A percentile compares a stretch with the other conserved stretches of the same genome.
Evolutionary conservation across 108 stramenopile species (phyloP).

Genomic region (Nitzschia inconspicua): DNA sequence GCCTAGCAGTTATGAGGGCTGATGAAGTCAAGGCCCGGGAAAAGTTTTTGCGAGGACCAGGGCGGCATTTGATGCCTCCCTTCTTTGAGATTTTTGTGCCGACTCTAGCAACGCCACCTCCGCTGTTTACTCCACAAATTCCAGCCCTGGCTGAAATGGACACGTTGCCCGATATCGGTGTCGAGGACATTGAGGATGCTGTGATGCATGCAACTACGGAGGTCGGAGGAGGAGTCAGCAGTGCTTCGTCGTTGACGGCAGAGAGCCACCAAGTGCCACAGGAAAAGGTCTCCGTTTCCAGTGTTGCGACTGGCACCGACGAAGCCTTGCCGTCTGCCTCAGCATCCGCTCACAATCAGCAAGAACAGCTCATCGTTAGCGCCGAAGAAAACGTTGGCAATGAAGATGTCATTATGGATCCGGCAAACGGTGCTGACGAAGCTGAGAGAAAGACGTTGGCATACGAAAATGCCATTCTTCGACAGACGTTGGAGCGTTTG

Average conservation of each 20-base stretch:
- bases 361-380: constrained; percentile 71
- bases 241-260: constrained; percentile 61
- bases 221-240: constrained; percentile 36
- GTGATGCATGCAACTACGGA: constrained; percentile 27
- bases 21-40: constrained; percentile 81
- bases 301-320: constrained; percentile 7
- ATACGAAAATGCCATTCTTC: constrained; percentile 78
- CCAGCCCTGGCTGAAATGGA: constrained; percentile 72
- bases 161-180: constrained; percentile 65
- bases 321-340: constrained; percentile 11
- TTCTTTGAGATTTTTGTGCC: constrained; percentile 86
- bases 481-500: constrained; percentile 64
- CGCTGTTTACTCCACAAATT: constrained; percentile 76
- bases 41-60: constrained; percentile 74
- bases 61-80: constrained; percentile 79
- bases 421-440: constrained; percentile 30
- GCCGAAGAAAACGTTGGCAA: constrained; percentile 65
- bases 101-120: constrained; percentile 79
- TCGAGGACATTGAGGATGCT: constrained; percentile 13
- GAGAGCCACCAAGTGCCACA: constrained; percentile 39
- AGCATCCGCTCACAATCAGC: constrained; percentile 12
- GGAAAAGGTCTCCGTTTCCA: constrained; percentile 12
- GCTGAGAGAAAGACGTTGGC: constrained; percentile 70
- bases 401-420: constrained; percentile 62
- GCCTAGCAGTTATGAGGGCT: constrained; percentile 65